phyloP scores from a whole-genome alignment of 768 basidiomycete species.

The Boletus barrowsii region DNA sequence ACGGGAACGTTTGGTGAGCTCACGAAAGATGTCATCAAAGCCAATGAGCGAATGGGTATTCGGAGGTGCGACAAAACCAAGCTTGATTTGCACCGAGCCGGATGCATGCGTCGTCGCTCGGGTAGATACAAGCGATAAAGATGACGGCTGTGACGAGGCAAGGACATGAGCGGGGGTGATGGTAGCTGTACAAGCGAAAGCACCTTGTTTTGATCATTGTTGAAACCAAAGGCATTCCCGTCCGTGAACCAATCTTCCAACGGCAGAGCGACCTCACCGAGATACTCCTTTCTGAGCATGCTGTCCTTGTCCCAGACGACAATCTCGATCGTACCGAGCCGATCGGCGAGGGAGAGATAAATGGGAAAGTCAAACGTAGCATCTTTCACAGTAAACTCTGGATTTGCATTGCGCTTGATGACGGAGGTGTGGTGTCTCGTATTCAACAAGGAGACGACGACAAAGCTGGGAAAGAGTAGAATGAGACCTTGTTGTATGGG shows the following conservation, averaged over 20 bases:
- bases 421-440: slow-evolving; percentile 71
- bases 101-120: slow-evolving; percentile 44
- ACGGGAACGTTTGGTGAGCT: slow-evolving; percentile 61
- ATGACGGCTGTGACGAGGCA: slow-evolving; percentile 39
- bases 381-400: slow-evolving; percentile 60
- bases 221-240: slow-evolving; percentile 46
- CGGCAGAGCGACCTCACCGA: slow-evolving; percentile 80
- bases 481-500: neutral
- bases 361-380: slow-evolving; percentile 91
- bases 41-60: slow-evolving; percentile 43
- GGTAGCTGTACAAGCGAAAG: slow-evolving; percentile 21
- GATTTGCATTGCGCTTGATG: slow-evolving; percentile 67
- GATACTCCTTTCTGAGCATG: slow-evolving; percentile 79
- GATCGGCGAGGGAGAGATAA: slow-evolving; percentile 70
- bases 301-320: slow-evolving; percentile 95
- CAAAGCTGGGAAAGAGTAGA: slow-evolving; percentile 47
- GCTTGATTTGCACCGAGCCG: slow-evolving; percentile 57
- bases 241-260: slow-evolving; percentile 79
- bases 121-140: slow-evolving; percentile 45
- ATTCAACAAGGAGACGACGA: slow-evolving; percentile 60
- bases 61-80: slow-evolving; percentile 52
- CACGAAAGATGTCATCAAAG: slow-evolving; percentile 58
- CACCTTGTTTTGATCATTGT: slow-evolving; percentile 68
- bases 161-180: neutral
- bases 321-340: slow-evolving; percentile 73